Base-by-base conservation (phyloP, 805 yeast genomes). In the Candida coquimbonensis region DNA sequence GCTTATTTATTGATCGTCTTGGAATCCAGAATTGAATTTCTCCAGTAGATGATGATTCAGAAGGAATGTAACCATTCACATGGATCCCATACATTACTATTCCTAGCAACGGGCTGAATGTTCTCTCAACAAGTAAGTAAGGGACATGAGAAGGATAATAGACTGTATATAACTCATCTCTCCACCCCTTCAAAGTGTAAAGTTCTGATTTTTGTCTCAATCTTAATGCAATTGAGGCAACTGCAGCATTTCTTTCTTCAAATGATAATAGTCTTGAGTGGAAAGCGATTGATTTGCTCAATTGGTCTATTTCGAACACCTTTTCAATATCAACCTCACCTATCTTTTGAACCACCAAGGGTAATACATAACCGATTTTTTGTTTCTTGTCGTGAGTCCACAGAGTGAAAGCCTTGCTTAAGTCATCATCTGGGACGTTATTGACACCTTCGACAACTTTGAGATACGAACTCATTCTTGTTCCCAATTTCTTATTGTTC, bases 31-130 rank as follows among this genome's bases (percentile, higher is more conserved):
- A 55, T 54, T 77, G 74, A 31, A 75, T 50, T 32, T 68, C 65
- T 1, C 74, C 73, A 36, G 69, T 64, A 3, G 47, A 19, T 5
- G 75, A 56, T 31, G 60, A 46, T 0, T 60, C 51, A 3, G 78
- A 73, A 0, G 78, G 73, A 0, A 83, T 69, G 54, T 78, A 93
- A 2, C 97, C 98, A 53, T 78, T 85, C 26, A 90, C 71, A 61
- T 93, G 98, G 5, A 83, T 82, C 1, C 99, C 99, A 62, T 88
- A 89, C 49, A 95, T 87, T 1, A 85, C 80, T 11, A 93, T 83
- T 0, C 99, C 99, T 37, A 91, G 59, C 13, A 88, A 63, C 1
- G 87, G 84, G 13, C 95, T 78, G 47, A 87, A 78, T 0, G 96
- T 82, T 37, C 99, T 71, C 62, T 93, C 99, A 5, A 88, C 64